phyloP scores from a whole-genome alignment of 2,329 filamentous ascomycete genomes.

The Cercospora sojina region DNA sequence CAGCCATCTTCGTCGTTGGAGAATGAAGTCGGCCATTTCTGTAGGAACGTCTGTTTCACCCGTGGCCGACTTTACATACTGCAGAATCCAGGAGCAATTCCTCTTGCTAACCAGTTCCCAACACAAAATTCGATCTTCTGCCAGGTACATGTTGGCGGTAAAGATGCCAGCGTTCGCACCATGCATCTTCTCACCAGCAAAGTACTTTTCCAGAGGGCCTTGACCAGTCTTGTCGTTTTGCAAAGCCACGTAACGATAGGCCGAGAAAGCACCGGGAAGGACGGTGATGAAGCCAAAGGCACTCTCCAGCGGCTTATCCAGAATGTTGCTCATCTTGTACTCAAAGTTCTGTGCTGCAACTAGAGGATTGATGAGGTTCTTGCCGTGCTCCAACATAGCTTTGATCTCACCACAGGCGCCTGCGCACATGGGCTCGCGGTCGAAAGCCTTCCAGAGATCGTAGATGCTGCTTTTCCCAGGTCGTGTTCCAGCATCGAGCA shows the following conservation, averaged over 20 bases:
- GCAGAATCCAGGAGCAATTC: constrained; percentile 94
- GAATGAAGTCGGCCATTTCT: constrained; percentile 87
- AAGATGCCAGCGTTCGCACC: constrained; percentile 92
- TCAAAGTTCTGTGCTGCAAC: constrained; percentile 98
- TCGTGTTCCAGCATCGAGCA: constrained; percentile 93
- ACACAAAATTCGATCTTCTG: constrained; percentile 97
- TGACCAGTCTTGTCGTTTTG: constrained; percentile 96
- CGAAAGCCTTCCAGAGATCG: constrained; percentile 97
- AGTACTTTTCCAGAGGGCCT: constrained; percentile 93
- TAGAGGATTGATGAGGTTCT: constrained; percentile 86
- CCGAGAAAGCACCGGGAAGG: constrained; percentile 95
- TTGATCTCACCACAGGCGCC: constrained; percentile 99
- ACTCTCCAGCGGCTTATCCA: constrained; percentile 96
- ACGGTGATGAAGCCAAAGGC: constrained; percentile 98
- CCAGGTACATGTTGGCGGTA: constrained; percentile 98
- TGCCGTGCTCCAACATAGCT: constrained; percentile 87
- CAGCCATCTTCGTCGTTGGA: constrained; percentile 93
- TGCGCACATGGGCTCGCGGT: constrained; percentile 94
- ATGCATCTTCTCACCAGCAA: constrained; percentile 94
- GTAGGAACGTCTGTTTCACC: constrained; percentile 97
- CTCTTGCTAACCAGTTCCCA: constrained; percentile 97
- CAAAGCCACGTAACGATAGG: constrained; percentile 88
- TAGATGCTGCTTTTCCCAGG: constrained; percentile 95
- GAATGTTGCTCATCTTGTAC: constrained; percentile 99
- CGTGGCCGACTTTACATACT: constrained; percentile 96